Evolutionary conservation across 306 rosid genomes (phyloP).

Genomic region (Astragalus membranaceus): DNA sequence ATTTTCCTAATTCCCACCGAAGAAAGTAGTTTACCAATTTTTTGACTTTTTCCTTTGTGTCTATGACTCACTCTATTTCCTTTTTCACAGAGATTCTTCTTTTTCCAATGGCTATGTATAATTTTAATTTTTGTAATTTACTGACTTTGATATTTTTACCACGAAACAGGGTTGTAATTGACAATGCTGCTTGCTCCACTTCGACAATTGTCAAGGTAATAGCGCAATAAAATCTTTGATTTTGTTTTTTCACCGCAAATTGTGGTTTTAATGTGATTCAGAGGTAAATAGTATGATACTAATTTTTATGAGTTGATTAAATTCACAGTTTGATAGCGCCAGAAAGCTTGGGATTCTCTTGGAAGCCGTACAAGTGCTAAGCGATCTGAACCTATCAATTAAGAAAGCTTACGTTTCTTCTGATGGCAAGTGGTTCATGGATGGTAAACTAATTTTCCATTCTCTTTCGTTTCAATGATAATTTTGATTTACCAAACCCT

Average conservation of each 20-base stretch:
- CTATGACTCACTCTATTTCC: neutral
- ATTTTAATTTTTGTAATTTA: neutral
- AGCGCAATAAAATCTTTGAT: neutral
- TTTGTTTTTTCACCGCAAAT: neutral
- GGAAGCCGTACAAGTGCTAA: constrained; percentile 84
- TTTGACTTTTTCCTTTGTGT: constrained; percentile 20
- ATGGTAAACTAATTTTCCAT: constrained; percentile 44
- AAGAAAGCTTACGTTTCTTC: constrained; percentile 91
- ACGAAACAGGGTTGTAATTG: constrained; percentile 74
- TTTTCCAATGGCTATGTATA: neutral
- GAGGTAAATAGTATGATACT: neutral
- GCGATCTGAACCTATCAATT: constrained; percentile 73
- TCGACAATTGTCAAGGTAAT: constrained; percentile 88
- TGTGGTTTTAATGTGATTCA: neutral
- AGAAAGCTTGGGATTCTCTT: constrained; percentile 83
- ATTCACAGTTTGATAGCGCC: constrained; percentile 77
- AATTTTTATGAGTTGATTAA: neutral
- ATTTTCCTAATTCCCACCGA: neutral
- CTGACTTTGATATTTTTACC: constrained; percentile 37
- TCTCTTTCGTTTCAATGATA: neutral
- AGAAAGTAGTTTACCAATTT: constrained; percentile 17
- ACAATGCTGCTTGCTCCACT: constrained; percentile 78
- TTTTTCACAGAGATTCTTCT: constrained; percentile 8
- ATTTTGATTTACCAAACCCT: neutral
- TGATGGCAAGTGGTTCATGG: constrained; percentile 98